Conservation (phyloP, 345 rosid species). For the Passiflora organensis region DNA sequence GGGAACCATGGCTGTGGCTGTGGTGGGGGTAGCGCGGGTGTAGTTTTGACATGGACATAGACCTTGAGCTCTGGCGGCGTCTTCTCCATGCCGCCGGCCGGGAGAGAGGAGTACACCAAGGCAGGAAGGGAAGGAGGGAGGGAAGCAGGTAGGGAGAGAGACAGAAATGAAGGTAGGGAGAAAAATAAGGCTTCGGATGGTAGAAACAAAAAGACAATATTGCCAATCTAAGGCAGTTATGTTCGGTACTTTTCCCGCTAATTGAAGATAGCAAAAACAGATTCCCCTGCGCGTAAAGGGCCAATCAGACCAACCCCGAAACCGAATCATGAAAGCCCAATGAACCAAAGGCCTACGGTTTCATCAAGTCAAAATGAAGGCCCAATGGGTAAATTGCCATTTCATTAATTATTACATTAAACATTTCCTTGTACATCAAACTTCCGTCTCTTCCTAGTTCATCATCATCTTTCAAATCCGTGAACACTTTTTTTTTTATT, state of each 20-base stretch:
- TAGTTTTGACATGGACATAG: conserved; percentile 7
- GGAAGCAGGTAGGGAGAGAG: not conserved
- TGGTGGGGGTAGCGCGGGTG: conserved; percentile 31
- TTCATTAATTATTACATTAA: too few relatives aligned
- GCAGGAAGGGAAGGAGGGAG: not conserved
- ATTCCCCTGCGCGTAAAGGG: too few relatives aligned
- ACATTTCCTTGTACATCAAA: too few relatives aligned
- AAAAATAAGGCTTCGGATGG: conserved; percentile 21
- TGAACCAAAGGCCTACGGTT: too few relatives aligned
- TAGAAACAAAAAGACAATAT: conserved; percentile 16
- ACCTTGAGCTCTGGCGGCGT: conserved; percentile 32
- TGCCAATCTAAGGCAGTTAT: conserved; percentile 20
- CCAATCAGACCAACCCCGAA: too few relatives aligned
- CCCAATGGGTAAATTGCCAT: too few relatives aligned
- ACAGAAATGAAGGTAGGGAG: conserved; percentile 8
- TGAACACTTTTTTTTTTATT: too few relatives aligned
- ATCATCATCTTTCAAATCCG: too few relatives aligned
- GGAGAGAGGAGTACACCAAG: conserved; percentile 11
- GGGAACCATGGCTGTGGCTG: conserved; percentile 47
- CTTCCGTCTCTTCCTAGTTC: too few relatives aligned
- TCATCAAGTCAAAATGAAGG: too few relatives aligned
- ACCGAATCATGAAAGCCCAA: too few relatives aligned
- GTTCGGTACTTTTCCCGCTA: conserved; percentile 26
- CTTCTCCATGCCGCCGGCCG: conserved; percentile 32
- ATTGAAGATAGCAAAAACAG: too few relatives aligned